These are phyloP conservation scores for Aquanectria penicillioides DNA, from an alignment of 2,329 filamentous ascomycete genomes.

Conservation along the genomic window DNA sequence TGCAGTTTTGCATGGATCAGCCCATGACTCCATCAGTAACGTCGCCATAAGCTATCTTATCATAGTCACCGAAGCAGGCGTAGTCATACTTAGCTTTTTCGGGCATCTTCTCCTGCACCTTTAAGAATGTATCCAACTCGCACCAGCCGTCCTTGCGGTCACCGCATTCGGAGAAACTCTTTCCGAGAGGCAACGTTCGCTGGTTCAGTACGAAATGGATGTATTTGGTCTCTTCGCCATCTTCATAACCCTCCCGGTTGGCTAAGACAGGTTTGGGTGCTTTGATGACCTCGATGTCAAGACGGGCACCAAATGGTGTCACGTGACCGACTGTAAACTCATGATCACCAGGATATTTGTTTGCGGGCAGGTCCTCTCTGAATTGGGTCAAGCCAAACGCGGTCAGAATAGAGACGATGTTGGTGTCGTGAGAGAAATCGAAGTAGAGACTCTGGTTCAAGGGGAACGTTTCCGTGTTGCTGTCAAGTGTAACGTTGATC, in stretches of 20 bases:
- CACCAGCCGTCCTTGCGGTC: conserved; percentile 79
- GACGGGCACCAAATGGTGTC: conserved; percentile 76
- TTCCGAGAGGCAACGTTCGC: conserved; percentile 74
- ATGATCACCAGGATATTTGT: conserved; percentile 64
- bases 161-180: conserved; percentile 73
- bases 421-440: conserved; percentile 83
- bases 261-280: conserved; percentile 71
- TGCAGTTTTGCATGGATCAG: conserved; percentile 18
- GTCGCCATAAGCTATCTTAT: conserved; percentile 49
- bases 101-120: conserved; percentile 68
- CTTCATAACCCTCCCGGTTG: conserved; percentile 62
- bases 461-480: conserved; percentile 75
- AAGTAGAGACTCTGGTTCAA: conserved; percentile 78
- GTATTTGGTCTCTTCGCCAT: conserved; percentile 70
- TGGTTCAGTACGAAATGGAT: conserved; percentile 81
- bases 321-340: conserved; percentile 74
- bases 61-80: conserved; percentile 70
- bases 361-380: conserved; percentile 64
- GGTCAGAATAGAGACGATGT: conserved; percentile 74
- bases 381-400: conserved; percentile 81
- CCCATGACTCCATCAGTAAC: conserved; percentile 51
- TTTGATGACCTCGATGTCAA: conserved; percentile 79
- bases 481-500: conserved; percentile 77
- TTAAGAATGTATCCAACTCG: conserved; percentile 74
- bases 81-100: conserved; percentile 69